Base-by-base conservation (phyloP, 176 grass and related monocot genomes). In the Avena sativa region DNA sequence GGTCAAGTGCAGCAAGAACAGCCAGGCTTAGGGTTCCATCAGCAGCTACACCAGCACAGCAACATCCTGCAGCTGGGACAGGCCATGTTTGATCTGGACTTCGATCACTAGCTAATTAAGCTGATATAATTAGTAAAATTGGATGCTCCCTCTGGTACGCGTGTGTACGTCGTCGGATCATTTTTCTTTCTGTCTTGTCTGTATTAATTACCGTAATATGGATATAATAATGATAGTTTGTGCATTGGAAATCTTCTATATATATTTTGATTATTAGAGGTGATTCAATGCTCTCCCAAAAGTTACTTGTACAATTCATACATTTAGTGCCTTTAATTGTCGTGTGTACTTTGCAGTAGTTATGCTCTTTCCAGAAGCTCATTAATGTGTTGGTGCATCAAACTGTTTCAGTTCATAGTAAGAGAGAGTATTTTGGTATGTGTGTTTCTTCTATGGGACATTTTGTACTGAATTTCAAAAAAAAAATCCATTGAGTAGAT, bases 41-140 rank as follows among this genome's bases (percentile, higher is more conserved):
- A 93, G 25, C 84, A 90, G 28, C 28, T 67, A 46, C 89, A 90
- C 64, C 89, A 89, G 58, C 85, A 92, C 40, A 95, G 83, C 81
- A 90, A 86, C 85, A 87, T 90, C 74, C 86, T 95, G 64, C 90
- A 95, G 76, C 88, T 92, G 7, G 85, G 93, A 4, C 93, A 92
- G 80, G 88, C 89, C 16, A 94, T 94, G 89, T 87, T 94, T 67
- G 89, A 94, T 84, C 83, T 92, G 20, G 85, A 90, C 78, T 92
- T 92, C 59, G 90, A 91, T 71, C 90, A 91, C 17, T 91, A 91
- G 86, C 73, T 1, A 32, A 72, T 72, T 47, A 74, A 76, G 23
- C 49, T 53, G 43, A 76, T 70, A 76, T 79, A 69, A 58, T 86
- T 60, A 66, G 65, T 91, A 74, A 75, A 19, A 77, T 77, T 55